Percentiles rank a stretch among this genome's conserved stretches.
These are phyloP conservation scores for Rasamsonia emersonii DNA, from an alignment of 2,329 filamentous ascomycete genomes.

Conservation along the genomic window DNA sequence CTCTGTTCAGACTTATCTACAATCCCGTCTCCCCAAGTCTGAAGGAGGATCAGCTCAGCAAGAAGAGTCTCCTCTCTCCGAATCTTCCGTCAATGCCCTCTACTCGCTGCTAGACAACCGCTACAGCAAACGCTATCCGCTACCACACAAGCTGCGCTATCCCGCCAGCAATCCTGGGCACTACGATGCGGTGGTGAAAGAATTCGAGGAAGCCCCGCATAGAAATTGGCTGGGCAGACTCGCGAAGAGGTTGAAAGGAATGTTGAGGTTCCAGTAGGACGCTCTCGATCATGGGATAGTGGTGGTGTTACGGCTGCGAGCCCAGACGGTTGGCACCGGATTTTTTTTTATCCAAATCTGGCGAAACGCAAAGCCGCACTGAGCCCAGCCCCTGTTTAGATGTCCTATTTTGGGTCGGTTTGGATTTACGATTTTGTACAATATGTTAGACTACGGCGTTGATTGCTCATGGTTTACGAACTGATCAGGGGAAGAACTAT, in stretches of 20 bases:
- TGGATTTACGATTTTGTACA: no score
- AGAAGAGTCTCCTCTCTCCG: constrained; percentile 16
- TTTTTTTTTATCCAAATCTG: no score
- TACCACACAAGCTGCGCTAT: constrained; percentile 38
- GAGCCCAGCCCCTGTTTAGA: no score
- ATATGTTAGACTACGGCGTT: no score
- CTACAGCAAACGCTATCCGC: constrained; percentile 44
- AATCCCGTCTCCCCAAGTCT: constrained; percentile 21
- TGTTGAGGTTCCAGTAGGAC: constrained; percentile 37
- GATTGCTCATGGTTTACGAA: no score
- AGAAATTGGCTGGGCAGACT: constrained; percentile 39
- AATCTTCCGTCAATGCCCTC: constrained; percentile 47
- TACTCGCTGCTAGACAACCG: constrained; percentile 53
- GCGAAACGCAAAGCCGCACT: no score
- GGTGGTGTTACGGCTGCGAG: no score
- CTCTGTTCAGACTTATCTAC: constrained; percentile 36
- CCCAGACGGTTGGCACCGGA: no score
- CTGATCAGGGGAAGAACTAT: no score
- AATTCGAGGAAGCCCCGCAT: constrained; percentile 46
- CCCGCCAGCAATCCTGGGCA: constrained; percentile 44
- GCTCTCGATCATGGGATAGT: no score
- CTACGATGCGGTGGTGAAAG: constrained; percentile 44
- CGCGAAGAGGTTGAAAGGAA: constrained; percentile 39
- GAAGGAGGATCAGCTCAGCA: constrained; percentile 13
- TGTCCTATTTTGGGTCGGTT: no score